Base-by-base conservation (phyloP, 2,329 filamentous ascomycete species). In the Fulvia fulva region DNA sequence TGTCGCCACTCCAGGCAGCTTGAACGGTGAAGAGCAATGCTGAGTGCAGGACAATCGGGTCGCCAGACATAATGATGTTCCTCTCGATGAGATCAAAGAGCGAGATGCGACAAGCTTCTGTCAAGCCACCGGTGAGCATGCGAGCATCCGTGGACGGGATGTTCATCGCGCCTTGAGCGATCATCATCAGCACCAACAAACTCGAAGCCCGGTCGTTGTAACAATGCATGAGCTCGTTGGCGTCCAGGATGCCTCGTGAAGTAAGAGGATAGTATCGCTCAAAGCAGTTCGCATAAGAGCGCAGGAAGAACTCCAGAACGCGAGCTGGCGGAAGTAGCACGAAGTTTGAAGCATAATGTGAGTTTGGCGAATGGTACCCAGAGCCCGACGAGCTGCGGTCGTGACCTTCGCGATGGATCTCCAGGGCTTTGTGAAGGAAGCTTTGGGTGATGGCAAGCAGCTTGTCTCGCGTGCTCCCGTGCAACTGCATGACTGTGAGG, bases 1-100 rank as follows among this genome's bases (percentile, higher is more conserved):
- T 89, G 71, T 89, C 87, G 47, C 87, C 87, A 68, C 86, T 87
- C 87, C 87, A 90, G 1, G 85, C 85, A 7, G 86, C 87, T 25
- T 88, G 79, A 1, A 86, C 80, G 1, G 83, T 87, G 69, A 88
- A 88, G 2, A 89, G 79, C 12, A 89, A 75, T 0, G 86, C 86
- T 50, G 85, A 85, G 41, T 86, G 81, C 46, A 89, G 77, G 0
- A 87, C 82, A 2, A 83, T 81, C 0, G 83, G 83, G 67, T 89
- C 85, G 1, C 84, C 82, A 12, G 84, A 83, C 75, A 89, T 80
- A 71, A 86, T 83, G 51, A 88, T 82, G 64, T 89, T 86, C 70
- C 86, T 87, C 73, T 89, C 87, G 53, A 89, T 87, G 5, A 87
- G 81, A 66, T 89, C 86, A 67, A 88, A 88, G 11, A 90, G 78